phyloP scores from a whole-genome alignment of 176 grass and related monocot species.

The Carex parvula region DNA sequence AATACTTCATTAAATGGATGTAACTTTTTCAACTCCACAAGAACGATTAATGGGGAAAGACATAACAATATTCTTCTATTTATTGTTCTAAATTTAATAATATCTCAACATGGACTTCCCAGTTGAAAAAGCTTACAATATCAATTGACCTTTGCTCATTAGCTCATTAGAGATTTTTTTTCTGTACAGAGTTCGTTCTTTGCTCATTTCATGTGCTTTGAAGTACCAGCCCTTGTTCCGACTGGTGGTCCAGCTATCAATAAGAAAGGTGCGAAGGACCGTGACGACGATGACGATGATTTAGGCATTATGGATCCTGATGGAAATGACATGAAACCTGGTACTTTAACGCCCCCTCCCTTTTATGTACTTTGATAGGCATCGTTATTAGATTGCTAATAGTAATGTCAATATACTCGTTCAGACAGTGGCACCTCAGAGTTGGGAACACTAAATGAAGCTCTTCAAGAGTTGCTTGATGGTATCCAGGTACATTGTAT shows the following conservation, averaged over 20 bases:
- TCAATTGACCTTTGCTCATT: neutral
- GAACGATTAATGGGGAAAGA: neutral
- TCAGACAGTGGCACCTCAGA: conserved; percentile 61
- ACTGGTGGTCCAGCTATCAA: conserved; percentile 17
- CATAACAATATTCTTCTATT: neutral
- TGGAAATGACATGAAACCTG: conserved; percentile 77
- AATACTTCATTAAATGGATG: neutral
- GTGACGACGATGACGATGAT: conserved; percentile 63
- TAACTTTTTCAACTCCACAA: neutral
- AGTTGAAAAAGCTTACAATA: neutral
- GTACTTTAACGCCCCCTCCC: conserved; percentile 15
- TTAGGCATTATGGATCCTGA: conserved; percentile 76
- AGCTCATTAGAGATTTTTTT: conserved; percentile 22
- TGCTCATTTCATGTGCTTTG: conserved; percentile 99
- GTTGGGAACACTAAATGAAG: conserved; percentile 82
- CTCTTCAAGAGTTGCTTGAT: conserved; percentile 98
- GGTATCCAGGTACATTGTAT: conserved; percentile 75
- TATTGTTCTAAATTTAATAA: neutral
- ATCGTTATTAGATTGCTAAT: neutral
- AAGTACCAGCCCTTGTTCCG: conserved; percentile 42
- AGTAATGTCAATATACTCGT: conserved; percentile 17
- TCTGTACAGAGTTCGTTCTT: conserved; percentile 92
- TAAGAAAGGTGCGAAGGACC: conserved; percentile 32
- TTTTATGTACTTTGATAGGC: neutral
- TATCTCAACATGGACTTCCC: neutral